Evolutionary conservation across 169 alveolate genomes (phyloP), one percentile per base, ranked within the genome.

Genomic region (Eimeria acervulina): DNA sequence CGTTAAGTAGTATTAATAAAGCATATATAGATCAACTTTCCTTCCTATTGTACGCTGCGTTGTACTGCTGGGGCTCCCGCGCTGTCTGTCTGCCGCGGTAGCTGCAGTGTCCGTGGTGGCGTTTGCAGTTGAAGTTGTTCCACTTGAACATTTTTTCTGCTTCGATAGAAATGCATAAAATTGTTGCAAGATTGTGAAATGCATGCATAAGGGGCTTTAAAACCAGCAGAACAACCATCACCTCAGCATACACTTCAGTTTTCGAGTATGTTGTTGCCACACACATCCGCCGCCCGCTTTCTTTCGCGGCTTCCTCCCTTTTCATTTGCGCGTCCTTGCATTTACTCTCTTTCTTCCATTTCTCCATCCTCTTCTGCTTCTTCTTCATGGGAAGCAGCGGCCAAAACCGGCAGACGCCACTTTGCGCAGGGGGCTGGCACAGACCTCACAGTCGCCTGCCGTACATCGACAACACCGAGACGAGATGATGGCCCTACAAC

Each of bases 401-500:
- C 38, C 3, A 63, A 4, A 63, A 23, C 90, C 28, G 26, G 6
- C 36, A 84, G 55, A 36, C 92, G 92, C 44, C 33, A 31, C 74
- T 84, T 84, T 13, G 92, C 92, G 23, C 92, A 52, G 23, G 92
- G 92, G 47, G 76, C 92, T n/a, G 92, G 92, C 55, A 84, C 92
- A 10, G 95, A 90, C 68, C 85, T 74, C 68, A 90, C 95, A 5
- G 68, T 90, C 21, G 95, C 95, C 81, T 90, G 95, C 95, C 89
- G 90, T 55, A 90, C 95, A 21, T 52, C 95, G 17, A 74, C 95
- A 5, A 55, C 42, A 0, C 68, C 89, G 36, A 28, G 95, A 28
- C 88, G 72, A 26, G 85, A 92, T 78, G 38, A 76, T 59, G 97
- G 95, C 33, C 95, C 96, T 21, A 89, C 97, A 17, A 93, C 97